Evolutionary conservation across 2,329 filamentous ascomycete genomes (phyloP).

Genomic region (Lachnellula willkommii): DNA sequence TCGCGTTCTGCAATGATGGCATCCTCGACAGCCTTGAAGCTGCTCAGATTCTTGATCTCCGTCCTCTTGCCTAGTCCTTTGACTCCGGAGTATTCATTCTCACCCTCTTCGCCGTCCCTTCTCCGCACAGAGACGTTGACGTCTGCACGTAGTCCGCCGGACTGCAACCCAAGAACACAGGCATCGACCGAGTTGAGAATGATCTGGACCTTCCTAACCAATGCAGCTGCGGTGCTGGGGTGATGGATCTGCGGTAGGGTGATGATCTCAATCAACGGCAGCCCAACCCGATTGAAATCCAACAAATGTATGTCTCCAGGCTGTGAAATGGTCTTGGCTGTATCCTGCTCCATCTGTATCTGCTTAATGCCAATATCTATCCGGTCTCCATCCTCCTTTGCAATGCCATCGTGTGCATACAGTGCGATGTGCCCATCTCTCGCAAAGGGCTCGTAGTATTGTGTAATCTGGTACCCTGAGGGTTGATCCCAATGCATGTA

Average conservation of each 20-base stretch:
- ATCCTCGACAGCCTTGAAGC: conserved; percentile 91
- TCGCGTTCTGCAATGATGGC: conserved; percentile 88
- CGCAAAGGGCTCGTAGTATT: conserved; percentile 76
- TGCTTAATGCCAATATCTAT: conserved; percentile 81
- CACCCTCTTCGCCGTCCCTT: conserved; percentile 33
- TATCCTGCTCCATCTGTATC: conserved; percentile 96
- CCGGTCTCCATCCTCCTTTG: conserved; percentile 63
- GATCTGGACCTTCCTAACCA: conserved; percentile 82
- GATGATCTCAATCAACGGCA: conserved; percentile 92
- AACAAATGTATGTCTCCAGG: conserved; percentile 69
- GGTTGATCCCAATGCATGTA: conserved; percentile 99
- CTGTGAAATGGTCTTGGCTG: conserved; percentile 84
- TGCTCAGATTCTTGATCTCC: conserved; percentile 96
- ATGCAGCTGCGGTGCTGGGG: conserved; percentile 78
- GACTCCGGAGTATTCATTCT: conserved; percentile 50
- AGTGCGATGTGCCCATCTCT: conserved; percentile 68
- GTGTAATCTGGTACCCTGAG: conserved; percentile 93
- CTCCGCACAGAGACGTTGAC: conserved; percentile 86
- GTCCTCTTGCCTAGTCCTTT: conserved; percentile 74
- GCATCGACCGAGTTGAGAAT: conserved; percentile 75
- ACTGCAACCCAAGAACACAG: conserved; percentile 87
- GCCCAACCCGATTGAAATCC: conserved; percentile 89
- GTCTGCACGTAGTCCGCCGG: conserved; percentile 84
- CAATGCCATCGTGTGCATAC: conserved; percentile 71
- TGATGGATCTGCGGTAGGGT: conserved; percentile 84